These are phyloP conservation scores for Cyclostephanos invisitatus DNA, from an alignment of 108 stramenopile species.

Conservation along the genomic window DNA sequence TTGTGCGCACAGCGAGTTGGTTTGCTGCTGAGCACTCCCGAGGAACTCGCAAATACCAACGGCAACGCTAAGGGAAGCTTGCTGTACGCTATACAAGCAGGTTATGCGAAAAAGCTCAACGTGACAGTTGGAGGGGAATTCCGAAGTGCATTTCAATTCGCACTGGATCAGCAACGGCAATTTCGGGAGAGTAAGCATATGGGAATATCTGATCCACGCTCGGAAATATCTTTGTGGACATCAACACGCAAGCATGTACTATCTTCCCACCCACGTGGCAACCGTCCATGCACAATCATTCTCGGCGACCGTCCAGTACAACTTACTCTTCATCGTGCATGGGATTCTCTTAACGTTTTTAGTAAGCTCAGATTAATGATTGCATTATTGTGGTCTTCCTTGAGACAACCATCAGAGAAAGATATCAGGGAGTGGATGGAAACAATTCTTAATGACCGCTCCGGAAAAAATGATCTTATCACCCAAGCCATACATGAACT, in stretches of 20 bases:
- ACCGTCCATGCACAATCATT: slow-evolving; percentile 51
- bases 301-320: slow-evolving; percentile 81
- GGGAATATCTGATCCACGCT: not conserved
- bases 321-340: slow-evolving; percentile 70
- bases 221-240: not conserved
- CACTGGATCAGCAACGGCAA: slow-evolving; percentile 38
- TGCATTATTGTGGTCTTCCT: slow-evolving; percentile 66
- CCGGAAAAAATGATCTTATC: slow-evolving; percentile 67
- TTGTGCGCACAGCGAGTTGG: slow-evolving; percentile 77
- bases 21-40: slow-evolving; percentile 43
- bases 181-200: slow-evolving; percentile 26
- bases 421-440: slow-evolving; percentile 82
- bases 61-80: slow-evolving; percentile 16
- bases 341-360: slow-evolving; percentile 74
- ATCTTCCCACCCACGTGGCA: slow-evolving; percentile 22
- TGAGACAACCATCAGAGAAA: slow-evolving; percentile 69
- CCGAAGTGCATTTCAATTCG: slow-evolving; percentile 57
- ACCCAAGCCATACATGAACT: slow-evolving; percentile 79
- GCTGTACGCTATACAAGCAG: slow-evolving; percentile 73
- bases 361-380: slow-evolving; percentile 72
- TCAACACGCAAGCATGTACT: not conserved
- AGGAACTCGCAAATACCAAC: slow-evolving; percentile 17
- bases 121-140: slow-evolving; percentile 88
- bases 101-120: slow-evolving; percentile 77
- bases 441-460: slow-evolving; percentile 62